Evolutionary conservation across 2,329 filamentous ascomycete genomes (phyloP).

Genomic region (Trichoderma sp.): DNA sequence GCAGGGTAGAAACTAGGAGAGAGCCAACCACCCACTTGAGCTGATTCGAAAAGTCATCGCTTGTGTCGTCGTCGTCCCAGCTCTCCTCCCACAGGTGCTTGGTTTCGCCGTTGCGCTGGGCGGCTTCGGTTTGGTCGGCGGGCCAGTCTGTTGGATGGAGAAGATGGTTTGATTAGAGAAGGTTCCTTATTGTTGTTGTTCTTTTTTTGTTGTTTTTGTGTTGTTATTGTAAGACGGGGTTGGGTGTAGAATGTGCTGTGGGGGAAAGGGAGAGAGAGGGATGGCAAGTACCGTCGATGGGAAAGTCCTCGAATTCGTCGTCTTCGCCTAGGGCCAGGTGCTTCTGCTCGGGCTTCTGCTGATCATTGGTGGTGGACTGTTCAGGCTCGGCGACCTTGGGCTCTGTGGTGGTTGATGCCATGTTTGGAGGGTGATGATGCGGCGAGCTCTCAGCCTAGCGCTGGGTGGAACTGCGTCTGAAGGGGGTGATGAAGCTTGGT

Average conservation of each 20-base stretch:
- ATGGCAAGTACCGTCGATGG: conserved; percentile 74
- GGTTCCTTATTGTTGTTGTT: background rate
- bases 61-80: conserved; percentile 98
- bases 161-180: background rate
- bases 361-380: conserved; percentile 24
- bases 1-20: conserved; percentile 2
- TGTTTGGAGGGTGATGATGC: conserved; percentile 17
- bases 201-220: background rate
- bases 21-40: conserved; percentile 64
- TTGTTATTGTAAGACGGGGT: background rate
- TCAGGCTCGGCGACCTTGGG: conserved; percentile 32
- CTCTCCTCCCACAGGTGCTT: conserved; percentile 97
- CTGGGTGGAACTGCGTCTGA: background rate
- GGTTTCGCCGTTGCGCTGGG: conserved; percentile 62
- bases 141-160: conserved; percentile 70
- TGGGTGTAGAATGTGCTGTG: background rate
- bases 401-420: conserved; percentile 31
- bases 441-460: conserved; percentile 4
- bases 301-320: conserved; percentile 99
- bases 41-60: conserved; percentile 92
- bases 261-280: background rate
- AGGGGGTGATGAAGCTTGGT: background rate
- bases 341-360: conserved; percentile 42
- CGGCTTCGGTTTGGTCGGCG: conserved; percentile 83
- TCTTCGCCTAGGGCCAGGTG: conserved; percentile 82